Conservation (phyloP, 306 rosid genomes). For the Glycyrrhiza uralensis region DNA sequence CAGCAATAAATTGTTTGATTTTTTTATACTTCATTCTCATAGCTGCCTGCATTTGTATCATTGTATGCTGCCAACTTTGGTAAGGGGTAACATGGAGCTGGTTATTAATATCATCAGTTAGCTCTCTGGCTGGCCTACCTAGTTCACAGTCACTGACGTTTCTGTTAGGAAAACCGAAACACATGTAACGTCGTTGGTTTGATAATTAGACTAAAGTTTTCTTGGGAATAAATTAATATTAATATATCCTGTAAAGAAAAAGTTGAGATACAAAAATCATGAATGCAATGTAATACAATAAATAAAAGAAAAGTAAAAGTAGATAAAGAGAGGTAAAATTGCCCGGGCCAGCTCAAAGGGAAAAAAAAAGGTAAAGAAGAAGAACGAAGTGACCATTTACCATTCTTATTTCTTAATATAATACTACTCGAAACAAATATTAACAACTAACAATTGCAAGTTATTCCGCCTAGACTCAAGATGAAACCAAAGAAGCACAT, state of each 20-base stretch:
- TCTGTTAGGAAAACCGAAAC: background rate
- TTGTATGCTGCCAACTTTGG: background rate
- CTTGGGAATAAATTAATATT: background rate
- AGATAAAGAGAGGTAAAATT: constrained; percentile 21
- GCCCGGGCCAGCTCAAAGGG: constrained; percentile 9
- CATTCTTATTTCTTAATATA: constrained; percentile 19
- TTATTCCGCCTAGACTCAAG: background rate
- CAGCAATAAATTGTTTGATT: background rate
- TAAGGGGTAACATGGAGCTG: background rate
- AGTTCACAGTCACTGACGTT: background rate
- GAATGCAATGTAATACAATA: constrained; percentile 1
- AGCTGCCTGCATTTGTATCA: background rate
- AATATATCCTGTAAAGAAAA: constrained; percentile 22
- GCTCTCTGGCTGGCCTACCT: background rate
- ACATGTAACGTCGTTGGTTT: background rate
- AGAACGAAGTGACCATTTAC: constrained; percentile 30
- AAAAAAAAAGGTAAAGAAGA: background rate
- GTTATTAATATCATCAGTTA: background rate
- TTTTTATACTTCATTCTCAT: background rate
- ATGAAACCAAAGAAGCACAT: background rate
- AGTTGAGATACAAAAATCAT: constrained; percentile 9
- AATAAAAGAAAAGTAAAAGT: constrained; percentile 37
- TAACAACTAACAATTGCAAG: constrained; percentile 15
- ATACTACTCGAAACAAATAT: constrained; percentile 26
- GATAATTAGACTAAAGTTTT: constrained; percentile 6